Conservation (phyloP, 331 rosid genomes). For the Rosa hybrid region DNA sequence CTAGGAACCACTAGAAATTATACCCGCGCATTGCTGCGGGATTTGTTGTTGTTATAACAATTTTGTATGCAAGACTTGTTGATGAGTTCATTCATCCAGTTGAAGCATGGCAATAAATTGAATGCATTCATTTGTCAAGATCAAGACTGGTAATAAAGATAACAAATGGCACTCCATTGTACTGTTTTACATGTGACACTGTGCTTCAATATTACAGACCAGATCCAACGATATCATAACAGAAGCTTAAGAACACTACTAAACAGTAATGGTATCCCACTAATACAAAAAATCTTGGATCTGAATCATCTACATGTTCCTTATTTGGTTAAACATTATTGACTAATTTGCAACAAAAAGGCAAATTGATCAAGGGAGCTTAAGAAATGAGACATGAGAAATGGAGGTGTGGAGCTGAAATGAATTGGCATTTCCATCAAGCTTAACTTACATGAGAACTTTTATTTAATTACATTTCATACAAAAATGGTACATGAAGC, state of each 20-base stretch:
- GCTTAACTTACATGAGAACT: background rate
- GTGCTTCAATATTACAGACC: background rate
- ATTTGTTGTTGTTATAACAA: no score
- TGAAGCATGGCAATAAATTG: no score
- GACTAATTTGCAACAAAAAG: background rate
- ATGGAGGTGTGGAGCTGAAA: background rate
- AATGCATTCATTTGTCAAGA: no score
- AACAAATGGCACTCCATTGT: no score
- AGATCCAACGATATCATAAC: background rate
- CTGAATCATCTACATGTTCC: background rate
- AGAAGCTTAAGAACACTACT: background rate
- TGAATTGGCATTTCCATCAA: background rate
- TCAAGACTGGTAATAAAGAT: no score
- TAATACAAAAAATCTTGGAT: background rate
- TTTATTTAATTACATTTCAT: conserved; percentile 46
- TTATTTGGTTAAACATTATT: background rate
- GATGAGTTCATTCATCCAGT: no score
- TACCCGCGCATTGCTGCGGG: no score
- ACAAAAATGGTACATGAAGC: conserved; percentile 18
- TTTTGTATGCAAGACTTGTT: no score
- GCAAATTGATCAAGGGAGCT: background rate
- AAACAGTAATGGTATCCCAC: background rate
- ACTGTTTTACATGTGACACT: no score
- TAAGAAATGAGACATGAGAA: background rate
- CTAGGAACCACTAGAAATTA: no score